Base-by-base conservation (phyloP, 1,284 basidiomycete species). In the Marasmius tenuissimus region DNA sequence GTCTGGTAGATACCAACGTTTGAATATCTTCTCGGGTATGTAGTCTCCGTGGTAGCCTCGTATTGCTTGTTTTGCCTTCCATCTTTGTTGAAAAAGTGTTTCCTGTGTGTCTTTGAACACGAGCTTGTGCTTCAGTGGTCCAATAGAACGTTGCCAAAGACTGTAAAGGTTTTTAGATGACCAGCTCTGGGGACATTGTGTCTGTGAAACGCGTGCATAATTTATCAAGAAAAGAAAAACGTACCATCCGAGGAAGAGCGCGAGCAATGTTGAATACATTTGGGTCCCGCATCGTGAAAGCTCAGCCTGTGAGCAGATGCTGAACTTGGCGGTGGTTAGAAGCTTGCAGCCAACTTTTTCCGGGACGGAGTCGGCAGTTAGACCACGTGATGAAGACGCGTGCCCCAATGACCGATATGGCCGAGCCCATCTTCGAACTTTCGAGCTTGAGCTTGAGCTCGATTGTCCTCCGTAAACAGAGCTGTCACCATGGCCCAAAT, bases 11-110 rank as follows among this genome's bases (percentile, higher is more conserved):
- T 95, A 98, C 92, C 95, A 97, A 57, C 93, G 88, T 75, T 97
- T 96, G 85, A 98, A 98, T 47, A 89, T 88, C 70, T 91, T 92
- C 78, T 97, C 94, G 60, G 90, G 89, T 65, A 98, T 95, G 76
- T 88, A 92, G 82, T 99, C 96, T 45, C 96, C 96, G 73, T 99
- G 97, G 81, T 99, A 99, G 4, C 88, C 96, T 61, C 96, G 89
- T 37, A 95, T 85, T 64, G 96, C 86, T n/a, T 89, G 85, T 76
- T 98, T 98, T 16, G 94, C 86, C 27, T 81, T 82, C 93, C 95
- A 98, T 45, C 96, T 90, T 72, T 98, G 93, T 76, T 97, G 93
- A 78, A 93, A 98, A 56, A 98, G 84, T 0, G 92, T 91, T 61
- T 81, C 74, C 62, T 76, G 75, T 3, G 87, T 83, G 58, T 63